Evolutionary conservation across 768 basidiomycete genomes (phyloP).

Genomic region (Suillus subaureus): DNA sequence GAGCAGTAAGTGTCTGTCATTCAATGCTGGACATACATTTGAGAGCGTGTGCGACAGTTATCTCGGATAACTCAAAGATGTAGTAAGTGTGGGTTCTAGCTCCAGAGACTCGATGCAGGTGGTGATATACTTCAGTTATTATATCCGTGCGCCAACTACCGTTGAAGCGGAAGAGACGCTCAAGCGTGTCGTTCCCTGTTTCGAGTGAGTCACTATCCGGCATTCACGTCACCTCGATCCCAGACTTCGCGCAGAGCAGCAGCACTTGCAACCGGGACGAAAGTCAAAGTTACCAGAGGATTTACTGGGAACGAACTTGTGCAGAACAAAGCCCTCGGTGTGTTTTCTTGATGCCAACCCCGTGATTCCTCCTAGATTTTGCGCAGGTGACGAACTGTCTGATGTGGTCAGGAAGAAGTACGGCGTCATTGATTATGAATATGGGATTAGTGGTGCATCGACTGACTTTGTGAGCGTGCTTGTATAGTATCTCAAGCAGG

Average conservation of each 20-base stretch:
- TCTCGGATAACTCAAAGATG: constrained; percentile 80
- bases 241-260: constrained; percentile 51
- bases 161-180: constrained; percentile 59
- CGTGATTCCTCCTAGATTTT: background rate
- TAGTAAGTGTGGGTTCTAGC: constrained; percentile 41
- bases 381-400: constrained; percentile 63
- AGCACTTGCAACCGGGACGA: constrained; percentile 66
- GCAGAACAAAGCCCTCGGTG: constrained; percentile 69
- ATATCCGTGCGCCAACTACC: constrained; percentile 70
- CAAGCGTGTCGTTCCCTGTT: constrained; percentile 69
- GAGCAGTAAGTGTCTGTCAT: constrained; percentile 50
- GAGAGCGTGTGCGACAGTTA: constrained; percentile 49
- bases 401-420: constrained; percentile 61
- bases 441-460: constrained; percentile 70
- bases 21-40: background rate
- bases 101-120: background rate
- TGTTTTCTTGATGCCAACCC: background rate
- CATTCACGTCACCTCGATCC: background rate
- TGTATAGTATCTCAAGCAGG: background rate
- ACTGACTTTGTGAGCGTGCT: constrained; percentile 73
- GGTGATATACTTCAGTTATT: constrained; percentile 47
- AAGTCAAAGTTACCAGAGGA: constrained; percentile 42
- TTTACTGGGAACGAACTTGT: constrained; percentile 55
- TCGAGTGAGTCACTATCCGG: constrained; percentile 50
- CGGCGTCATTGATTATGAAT: constrained; percentile 62